These are phyloP conservation scores for Tolypocladium nubicola DNA, from an alignment of 2,329 filamentous ascomycete species.

Conservation along the genomic window DNA sequence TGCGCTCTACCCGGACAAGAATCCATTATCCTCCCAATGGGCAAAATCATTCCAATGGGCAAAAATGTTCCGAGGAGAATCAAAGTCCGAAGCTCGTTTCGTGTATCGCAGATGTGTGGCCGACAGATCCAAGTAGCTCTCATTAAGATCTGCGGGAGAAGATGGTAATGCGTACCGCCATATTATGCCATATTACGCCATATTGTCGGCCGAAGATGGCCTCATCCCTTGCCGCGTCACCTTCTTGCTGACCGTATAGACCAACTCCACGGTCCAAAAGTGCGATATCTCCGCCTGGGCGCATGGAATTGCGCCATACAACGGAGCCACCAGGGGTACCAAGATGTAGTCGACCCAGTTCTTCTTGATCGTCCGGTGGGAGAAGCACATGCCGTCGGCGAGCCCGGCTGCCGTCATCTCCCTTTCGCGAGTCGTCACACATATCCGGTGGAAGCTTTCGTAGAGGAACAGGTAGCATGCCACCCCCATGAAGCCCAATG, in stretches of 20 bases:
- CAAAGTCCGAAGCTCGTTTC: neutral
- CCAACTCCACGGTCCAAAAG: conserved; percentile 58
- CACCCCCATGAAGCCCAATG: conserved; percentile 51
- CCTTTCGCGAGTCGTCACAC: conserved; percentile 47
- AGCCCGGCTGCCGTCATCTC: conserved; percentile 59
- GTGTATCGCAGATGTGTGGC: neutral
- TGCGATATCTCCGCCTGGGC: conserved; percentile 59
- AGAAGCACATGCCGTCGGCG: conserved; percentile 55
- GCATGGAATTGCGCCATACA: conserved; percentile 58
- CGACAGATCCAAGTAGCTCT: conserved; percentile 7
- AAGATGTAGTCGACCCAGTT: conserved; percentile 53
- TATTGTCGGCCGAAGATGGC: conserved; percentile 29
- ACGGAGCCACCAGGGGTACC: conserved; percentile 55
- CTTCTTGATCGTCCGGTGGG: conserved; percentile 41
- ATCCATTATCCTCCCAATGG: conserved; percentile 3
- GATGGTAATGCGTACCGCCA: conserved; percentile 2
- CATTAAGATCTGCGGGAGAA: neutral
- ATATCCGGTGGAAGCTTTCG: conserved; percentile 54
- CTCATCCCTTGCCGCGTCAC: conserved; percentile 41
- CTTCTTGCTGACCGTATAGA: conserved; percentile 65
- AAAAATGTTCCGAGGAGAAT: conserved; percentile 4
- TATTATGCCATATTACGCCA: conserved; percentile 29
- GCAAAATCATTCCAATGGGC: conserved; percentile 12
- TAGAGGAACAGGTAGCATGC: conserved; percentile 56
- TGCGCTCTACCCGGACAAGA: neutral